Evolutionary conservation across 1,284 basidiomycete species (phyloP), one percentile per base, ranked within the genome.

Genomic region (Volvariella volvacea): DNA sequence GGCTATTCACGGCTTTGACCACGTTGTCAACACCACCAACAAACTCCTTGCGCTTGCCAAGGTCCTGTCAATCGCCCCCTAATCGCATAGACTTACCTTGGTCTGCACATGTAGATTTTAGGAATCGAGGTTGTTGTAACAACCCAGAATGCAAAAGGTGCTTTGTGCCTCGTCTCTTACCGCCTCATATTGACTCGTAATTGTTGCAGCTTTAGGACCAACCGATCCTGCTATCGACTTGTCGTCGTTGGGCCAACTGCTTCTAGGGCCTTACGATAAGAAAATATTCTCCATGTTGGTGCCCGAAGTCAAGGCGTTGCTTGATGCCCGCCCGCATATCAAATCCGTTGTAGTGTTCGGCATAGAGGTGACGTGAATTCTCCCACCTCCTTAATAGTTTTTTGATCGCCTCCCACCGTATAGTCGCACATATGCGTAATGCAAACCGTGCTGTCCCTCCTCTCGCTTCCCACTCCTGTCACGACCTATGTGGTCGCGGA

Each of bases 351-450:
- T 94, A 20, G 64, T 96, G 3, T 80, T 92, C 54, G 92, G 92
- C 22, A 92, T 94, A 47, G 91, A 93, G 70, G 88, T 85, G 46
- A 31, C 72, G 6, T n/a, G 6, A 28, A 28, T 17, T 20, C 34
- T 43, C 44, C 31, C 48, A 41, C 22, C 21, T 48, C 33, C 42
- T 43, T 47, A 34, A 39, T 19, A 22, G 7, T 7, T 20, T 8
- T 8, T 8, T 36, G 25, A 41, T 28, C 12, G 16, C 16, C 33
- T 44, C 20, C 44, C n/a, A 37, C 7, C 42, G 16, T 42, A n/a
- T 57, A 89, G 86, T 77, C 86, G 2, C 93, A 96, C 55, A 82
- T 97, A 47, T 97, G 93, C 57, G 80, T 96, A 7, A 72, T 90
- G 3, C 91, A 94, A 64, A 88, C 88, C 0, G 73, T 83, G 0